These are phyloP conservation scores for Echinosophora koreensis DNA, from an alignment of 306 rosid species.

Conservation along the genomic window DNA sequence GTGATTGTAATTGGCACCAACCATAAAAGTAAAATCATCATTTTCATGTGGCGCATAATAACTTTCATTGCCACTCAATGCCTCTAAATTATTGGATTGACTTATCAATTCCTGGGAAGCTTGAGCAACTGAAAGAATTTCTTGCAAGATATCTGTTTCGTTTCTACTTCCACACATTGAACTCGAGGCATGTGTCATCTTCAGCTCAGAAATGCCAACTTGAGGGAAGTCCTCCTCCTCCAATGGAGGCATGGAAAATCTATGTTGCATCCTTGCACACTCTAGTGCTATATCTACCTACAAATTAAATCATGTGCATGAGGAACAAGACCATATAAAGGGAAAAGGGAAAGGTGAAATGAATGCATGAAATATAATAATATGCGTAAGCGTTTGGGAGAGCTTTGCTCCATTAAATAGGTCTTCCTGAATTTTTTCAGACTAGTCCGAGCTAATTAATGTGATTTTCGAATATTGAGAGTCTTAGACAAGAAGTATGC, in stretches of 20 bases:
- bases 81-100: constrained; percentile 55
- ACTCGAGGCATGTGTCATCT: constrained; percentile 52
- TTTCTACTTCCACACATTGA: constrained; percentile 47
- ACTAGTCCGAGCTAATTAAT: no score
- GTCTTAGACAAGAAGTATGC: not conserved
- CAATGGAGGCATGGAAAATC: constrained; percentile 83
- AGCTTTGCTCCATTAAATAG: no score
- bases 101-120: constrained; percentile 78
- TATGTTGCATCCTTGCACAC: constrained; percentile 95
- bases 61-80: constrained; percentile 55
- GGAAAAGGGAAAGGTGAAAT: no score
- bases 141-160: constrained; percentile 81
- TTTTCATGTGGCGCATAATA: constrained; percentile 52
- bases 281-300: constrained; percentile 91
- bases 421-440: no score
- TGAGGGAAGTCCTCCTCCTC: constrained; percentile 77
- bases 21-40: constrained; percentile 82
- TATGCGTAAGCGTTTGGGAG: no score
- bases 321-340: not conserved
- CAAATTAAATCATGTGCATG: constrained; percentile 9
- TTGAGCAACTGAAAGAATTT: constrained; percentile 92
- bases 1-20: constrained; percentile 53
- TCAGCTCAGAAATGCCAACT: constrained; percentile 59
- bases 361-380: no score
- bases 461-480: no score